Evolutionary conservation across 331 rosid genomes (phyloP), one percentile per base, ranked within the genome.

Genomic region (Pyracantha coccinea): DNA sequence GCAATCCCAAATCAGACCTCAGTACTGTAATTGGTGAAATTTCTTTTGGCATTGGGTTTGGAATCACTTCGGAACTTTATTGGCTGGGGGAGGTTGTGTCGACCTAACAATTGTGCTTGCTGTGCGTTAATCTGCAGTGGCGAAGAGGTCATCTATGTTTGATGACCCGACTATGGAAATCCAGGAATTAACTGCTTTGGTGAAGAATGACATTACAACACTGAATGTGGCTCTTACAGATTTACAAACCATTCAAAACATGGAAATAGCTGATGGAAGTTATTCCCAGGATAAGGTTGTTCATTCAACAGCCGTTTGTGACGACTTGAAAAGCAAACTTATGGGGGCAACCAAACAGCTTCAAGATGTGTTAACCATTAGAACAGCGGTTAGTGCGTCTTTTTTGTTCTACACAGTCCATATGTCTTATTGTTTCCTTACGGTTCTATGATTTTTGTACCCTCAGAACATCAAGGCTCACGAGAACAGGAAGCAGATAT

Each of bases 401-500:
- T 74, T 58, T 67, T 23, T 2, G 12, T 35, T 35, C 44, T 35
- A 35, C 44, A 35, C 44, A 8, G 28, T 55, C 35, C 47, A 47
- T 23, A 10, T 38, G 6, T 24, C 35, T 27, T 13, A 15, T 3
- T 61, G 78, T 75, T 8, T 23, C 33, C 35, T 2, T 23, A 8
- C n/a, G 6, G 31, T 38, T 55, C 44, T 33, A 23, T 69, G 24
- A 73, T 54, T 31, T 71, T 33, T 66, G 60, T 80, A 13, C 44
- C 71, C 35, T 14, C 87, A 93, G 98, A 86, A 93, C 73, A 91
- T 93, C 68, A 93, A 93, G 91, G 95, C 96, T 74, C 93, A 93
- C 66, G 98, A 93, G 87, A 93, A 79, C 80, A 85, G 97, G 86
- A 93, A 73, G 83, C 97, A 93, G 75, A 88, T 91, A 75, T 93